Percentiles rank a stretch among this genome's conserved stretches.
Conservation (phyloP, 305 asterid genomes). For the Solanum hybrid region DNA sequence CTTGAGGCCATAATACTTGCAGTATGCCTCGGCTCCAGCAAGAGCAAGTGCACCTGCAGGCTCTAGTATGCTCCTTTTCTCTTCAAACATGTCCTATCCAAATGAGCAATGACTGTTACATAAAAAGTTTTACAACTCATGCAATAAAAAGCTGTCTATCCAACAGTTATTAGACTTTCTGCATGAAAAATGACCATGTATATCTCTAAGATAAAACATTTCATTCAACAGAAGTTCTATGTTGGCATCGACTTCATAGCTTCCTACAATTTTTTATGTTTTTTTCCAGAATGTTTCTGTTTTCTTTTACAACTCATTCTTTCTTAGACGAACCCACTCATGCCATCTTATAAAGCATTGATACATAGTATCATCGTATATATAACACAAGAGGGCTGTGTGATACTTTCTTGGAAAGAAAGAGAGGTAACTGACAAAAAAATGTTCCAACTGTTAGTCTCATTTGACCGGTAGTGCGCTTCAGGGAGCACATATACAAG, state of each 20-base stretch:
- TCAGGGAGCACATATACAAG: not conserved
- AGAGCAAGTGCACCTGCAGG: conserved; percentile 97
- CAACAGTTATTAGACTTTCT: not conserved
- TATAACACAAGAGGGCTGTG: not conserved
- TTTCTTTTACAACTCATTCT: not conserved
- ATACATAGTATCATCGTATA: not conserved
- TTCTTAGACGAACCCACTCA: not conserved
- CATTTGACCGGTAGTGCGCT: not conserved
- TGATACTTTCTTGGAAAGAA: not conserved
- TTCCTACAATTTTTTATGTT: not conserved
- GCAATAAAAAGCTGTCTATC: not conserved
- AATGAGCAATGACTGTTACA: not conserved
- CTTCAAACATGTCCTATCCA: conserved; percentile 89
- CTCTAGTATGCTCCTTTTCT: conserved; percentile 85
- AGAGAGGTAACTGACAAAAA: not conserved
- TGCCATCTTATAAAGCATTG: not conserved
- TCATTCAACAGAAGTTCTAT: not conserved
- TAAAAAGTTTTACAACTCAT: not conserved
- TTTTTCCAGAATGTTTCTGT: not conserved
- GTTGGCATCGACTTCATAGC: not conserved
- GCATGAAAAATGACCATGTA: not conserved
- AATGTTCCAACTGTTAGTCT: not conserved
- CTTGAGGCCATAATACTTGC: conserved; percentile 73
- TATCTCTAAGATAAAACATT: not conserved
- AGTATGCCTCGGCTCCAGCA: conserved; percentile 92